These are phyloP conservation scores for Umbelopsis ramanniana DNA, from an alignment of 192 early-diverging fungal genomes.

Conservation along the genomic window DNA sequence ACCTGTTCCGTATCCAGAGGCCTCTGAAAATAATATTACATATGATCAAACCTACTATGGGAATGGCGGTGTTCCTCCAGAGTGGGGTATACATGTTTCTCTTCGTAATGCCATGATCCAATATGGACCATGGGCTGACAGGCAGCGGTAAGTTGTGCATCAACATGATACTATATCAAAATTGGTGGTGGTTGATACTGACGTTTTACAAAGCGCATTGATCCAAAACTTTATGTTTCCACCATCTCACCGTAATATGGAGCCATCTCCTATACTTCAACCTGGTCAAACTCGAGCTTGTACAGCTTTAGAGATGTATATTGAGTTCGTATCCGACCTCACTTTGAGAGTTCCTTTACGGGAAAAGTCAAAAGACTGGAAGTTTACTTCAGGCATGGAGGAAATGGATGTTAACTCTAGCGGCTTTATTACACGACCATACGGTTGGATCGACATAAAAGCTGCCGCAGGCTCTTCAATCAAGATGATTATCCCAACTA, in stretches of 20 bases:
- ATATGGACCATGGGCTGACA: constrained; percentile 85
- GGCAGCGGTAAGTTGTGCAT: constrained; percentile 57
- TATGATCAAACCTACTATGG: constrained; percentile 36
- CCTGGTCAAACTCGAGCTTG: constrained; percentile 63
- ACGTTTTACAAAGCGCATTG: constrained; percentile 36
- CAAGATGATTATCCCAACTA: constrained; percentile 63
- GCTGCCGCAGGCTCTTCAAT: constrained; percentile 52
- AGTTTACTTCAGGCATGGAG: constrained; percentile 45
- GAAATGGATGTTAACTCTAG: constrained; percentile 28
- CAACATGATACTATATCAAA: not conserved
- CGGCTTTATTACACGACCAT: constrained; percentile 50
- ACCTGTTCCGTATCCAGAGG: constrained; percentile 25
- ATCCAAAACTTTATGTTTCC: constrained; percentile 81
- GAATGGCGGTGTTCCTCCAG: constrained; percentile 66
- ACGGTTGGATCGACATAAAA: constrained; percentile 77
- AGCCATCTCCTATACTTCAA: constrained; percentile 48
- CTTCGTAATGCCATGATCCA: constrained; percentile 61
- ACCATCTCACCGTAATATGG: constrained; percentile 57
- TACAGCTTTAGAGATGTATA: constrained; percentile 56
- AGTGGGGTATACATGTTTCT: constrained; percentile 71
- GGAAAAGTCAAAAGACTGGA: constrained; percentile 80
- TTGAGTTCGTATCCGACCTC: constrained; percentile 65
- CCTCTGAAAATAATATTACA: not conserved
- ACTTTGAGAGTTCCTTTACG: constrained; percentile 66
- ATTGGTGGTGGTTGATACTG: not conserved